Evolutionary conservation across 805 yeast species (phyloP).

Genomic region (Candida oleophila): DNA sequence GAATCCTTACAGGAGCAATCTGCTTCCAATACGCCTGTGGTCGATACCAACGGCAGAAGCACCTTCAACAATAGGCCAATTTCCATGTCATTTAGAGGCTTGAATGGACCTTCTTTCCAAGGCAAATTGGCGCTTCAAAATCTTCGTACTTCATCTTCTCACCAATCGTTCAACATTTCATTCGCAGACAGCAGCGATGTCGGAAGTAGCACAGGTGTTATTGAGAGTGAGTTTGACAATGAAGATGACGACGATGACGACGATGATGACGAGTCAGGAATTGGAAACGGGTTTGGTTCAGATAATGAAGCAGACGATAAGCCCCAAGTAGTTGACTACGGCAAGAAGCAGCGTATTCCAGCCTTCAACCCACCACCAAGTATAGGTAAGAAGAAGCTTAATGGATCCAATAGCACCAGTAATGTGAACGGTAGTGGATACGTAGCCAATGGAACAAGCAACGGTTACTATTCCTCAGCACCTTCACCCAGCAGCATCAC

Average conservation of each 20-base stretch:
- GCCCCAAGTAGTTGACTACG: constrained; percentile 3
- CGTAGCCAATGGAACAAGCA: neutral
- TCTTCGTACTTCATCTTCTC: constrained; percentile 36
- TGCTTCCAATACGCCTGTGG: neutral
- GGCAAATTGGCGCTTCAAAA: constrained; percentile 26
- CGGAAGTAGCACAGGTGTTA: constrained; percentile 30
- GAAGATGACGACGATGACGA: constrained; percentile 18
- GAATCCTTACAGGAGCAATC: neutral
- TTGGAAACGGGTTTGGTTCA: constrained; percentile 7
- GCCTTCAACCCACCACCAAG: neutral
- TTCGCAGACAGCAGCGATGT: constrained; percentile 25
- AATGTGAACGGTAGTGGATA: neutral
- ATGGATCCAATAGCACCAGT: neutral
- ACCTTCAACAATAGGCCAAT: constrained; percentile 33
- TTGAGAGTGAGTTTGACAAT: constrained; percentile 27
- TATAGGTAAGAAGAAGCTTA: constrained; percentile 1
- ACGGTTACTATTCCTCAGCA: neutral
- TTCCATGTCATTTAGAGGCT: constrained; percentile 60
- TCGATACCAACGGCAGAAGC: constrained; percentile 7
- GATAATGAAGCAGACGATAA: constrained; percentile 8
- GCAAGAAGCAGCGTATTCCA: neutral
- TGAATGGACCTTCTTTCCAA: constrained; percentile 57
- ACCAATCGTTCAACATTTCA: constrained; percentile 40
- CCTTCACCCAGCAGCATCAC: constrained; percentile 10
- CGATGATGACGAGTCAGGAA: constrained; percentile 14